These are phyloP conservation scores for Pseudotulostoma volvatum DNA, from an alignment of 495 filamentous ascomycete species.

Conservation along the genomic window DNA sequence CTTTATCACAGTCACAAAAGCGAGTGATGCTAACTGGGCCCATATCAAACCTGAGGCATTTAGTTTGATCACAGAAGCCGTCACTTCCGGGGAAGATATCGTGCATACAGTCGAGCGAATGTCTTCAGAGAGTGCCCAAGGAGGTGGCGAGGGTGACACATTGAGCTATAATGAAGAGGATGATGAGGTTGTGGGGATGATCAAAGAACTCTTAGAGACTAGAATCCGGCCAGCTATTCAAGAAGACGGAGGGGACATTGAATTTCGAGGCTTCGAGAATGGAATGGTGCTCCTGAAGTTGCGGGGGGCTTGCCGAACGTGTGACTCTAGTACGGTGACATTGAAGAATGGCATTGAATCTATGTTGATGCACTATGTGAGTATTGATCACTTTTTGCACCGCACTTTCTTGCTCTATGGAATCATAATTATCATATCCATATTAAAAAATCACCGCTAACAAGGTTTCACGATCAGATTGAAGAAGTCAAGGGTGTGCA, in stretches of 20 bases:
- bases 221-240: slow-evolving; percentile 88
- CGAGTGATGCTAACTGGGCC: slow-evolving; percentile 73
- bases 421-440: too few relatives aligned
- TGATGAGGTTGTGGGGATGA: slow-evolving; percentile 88
- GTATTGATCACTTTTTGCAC: slow-evolving; percentile 8
- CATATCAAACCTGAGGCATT: slow-evolving; percentile 93
- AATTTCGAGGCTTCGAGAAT: slow-evolving; percentile 75
- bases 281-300: slow-evolving; percentile 77
- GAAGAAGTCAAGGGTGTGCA: slow-evolving; percentile 89
- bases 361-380: slow-evolving; percentile 78
- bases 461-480: slow-evolving; percentile 38
- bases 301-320: slow-evolving; percentile 83
- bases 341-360: slow-evolving; percentile 93
- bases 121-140: slow-evolving; percentile 35
- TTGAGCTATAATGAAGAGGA: slow-evolving; percentile 71
- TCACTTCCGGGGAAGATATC: slow-evolving; percentile 66
- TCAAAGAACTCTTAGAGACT: slow-evolving; percentile 96
- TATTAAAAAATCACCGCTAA: slow-evolving; percentile 4
- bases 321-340: slow-evolving; percentile 89
- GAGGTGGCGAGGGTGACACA: slow-evolving; percentile 43
- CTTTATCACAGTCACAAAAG: slow-evolving; percentile 93
- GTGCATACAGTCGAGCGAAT: slow-evolving; percentile 55
- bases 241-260: slow-evolving; percentile 95
- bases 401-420: too few relatives aligned
- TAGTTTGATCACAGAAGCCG: slow-evolving; percentile 78